These are phyloP conservation scores for Fusarium sambucinum DNA, from an alignment of 2,329 filamentous ascomycete genomes.

Conservation along the genomic window DNA sequence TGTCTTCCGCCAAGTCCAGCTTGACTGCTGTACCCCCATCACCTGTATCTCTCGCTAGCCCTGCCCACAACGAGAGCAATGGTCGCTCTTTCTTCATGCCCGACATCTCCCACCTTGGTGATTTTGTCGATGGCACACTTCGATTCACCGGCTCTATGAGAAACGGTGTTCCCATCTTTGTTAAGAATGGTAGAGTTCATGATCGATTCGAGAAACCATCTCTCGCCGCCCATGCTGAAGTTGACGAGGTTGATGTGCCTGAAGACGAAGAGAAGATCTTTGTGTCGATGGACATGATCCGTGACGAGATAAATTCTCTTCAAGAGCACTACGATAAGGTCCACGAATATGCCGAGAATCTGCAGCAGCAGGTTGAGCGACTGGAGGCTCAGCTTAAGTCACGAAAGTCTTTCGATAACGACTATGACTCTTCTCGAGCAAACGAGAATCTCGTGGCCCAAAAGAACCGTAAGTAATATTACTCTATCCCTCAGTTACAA, in stretches of 20 bases:
- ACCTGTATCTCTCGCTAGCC: constrained; percentile 52
- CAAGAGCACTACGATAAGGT: constrained; percentile 69
- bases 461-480: constrained; percentile 65
- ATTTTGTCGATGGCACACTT: constrained; percentile 68
- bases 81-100: constrained; percentile 67
- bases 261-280: constrained; percentile 69
- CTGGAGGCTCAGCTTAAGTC: constrained; percentile 64
- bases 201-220: constrained; percentile 56
- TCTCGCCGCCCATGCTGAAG: constrained; percentile 57
- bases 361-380: constrained; percentile 64
- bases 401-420: constrained; percentile 57
- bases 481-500: neutral
- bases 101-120: constrained; percentile 66
- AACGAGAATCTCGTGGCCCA: constrained; percentile 62
- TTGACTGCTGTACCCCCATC: constrained; percentile 58
- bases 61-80: constrained; percentile 56
- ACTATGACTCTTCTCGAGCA: constrained; percentile 58
- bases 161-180: constrained; percentile 68
- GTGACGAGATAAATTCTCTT: constrained; percentile 66
- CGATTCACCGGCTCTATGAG: constrained; percentile 63
- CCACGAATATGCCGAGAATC: constrained; percentile 65
- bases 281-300: constrained; percentile 72
- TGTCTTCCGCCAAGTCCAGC: constrained; percentile 58
- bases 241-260: constrained; percentile 64
- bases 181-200: constrained; percentile 65